A percentile compares a stretch with the other conserved stretches of the same genome.
phyloP scores from a whole-genome alignment of 352 stramenopile species.

The Phytophthora ramorum region DNA sequence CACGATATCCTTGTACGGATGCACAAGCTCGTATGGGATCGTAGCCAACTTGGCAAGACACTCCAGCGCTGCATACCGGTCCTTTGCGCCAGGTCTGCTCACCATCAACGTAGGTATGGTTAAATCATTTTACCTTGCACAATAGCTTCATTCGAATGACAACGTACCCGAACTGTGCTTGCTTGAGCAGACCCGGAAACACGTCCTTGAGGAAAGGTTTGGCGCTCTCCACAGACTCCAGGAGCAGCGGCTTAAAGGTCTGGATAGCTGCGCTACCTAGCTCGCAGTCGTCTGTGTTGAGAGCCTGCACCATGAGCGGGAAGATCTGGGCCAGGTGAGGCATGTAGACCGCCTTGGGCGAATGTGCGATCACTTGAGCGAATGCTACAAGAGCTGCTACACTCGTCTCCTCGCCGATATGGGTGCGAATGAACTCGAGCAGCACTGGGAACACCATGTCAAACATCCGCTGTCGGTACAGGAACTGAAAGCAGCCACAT shows the following conservation, averaged over 20 bases:
- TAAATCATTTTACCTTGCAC: neutral
- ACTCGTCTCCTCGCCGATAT: conserved; percentile 46
- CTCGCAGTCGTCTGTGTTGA: conserved; percentile 77
- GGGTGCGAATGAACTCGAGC: conserved; percentile 64
- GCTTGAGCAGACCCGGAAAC: conserved; percentile 83
- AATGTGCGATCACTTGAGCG: conserved; percentile 83
- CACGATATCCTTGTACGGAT: conserved; percentile 88
- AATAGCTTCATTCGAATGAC: neutral
- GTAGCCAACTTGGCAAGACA: conserved; percentile 79
- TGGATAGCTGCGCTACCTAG: conserved; percentile 80
- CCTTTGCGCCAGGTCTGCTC: conserved; percentile 60
- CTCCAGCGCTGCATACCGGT: conserved; percentile 77
- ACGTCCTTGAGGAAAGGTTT: conserved; percentile 89
- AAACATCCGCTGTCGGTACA: conserved; percentile 85
- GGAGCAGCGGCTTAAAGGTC: conserved; percentile 79
- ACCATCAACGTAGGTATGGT: conserved; percentile 1
- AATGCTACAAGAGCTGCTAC: conserved; percentile 79
- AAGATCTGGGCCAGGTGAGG: conserved; percentile 82
- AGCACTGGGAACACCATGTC: conserved; percentile 78
- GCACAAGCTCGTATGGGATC: conserved; percentile 89
- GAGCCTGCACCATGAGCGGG: conserved; percentile 82
- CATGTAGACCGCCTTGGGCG: conserved; percentile 80
- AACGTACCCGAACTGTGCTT: conserved; percentile 80
- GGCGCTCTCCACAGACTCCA: conserved; percentile 80
- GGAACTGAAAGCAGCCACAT: conserved; percentile 49